phyloP scores from a whole-genome alignment of 2,329 filamentous ascomycete species.

The Fusarium cicatricum region DNA sequence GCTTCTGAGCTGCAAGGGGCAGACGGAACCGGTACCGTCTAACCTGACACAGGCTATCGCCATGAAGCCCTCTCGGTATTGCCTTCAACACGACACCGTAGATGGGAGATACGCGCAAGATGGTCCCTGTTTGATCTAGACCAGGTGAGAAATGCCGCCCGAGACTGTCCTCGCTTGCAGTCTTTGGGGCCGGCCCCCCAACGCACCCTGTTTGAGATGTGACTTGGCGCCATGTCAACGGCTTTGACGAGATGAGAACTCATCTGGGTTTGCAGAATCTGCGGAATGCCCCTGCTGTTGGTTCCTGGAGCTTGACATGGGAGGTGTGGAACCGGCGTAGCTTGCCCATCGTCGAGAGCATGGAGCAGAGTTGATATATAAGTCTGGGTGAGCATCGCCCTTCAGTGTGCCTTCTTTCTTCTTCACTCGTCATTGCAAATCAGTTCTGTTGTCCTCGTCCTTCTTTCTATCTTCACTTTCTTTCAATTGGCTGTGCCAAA shows the following conservation, averaged over 20 bases:
- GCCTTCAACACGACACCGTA: background rate
- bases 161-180: background rate
- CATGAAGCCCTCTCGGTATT: background rate
- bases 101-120: constrained; percentile 8
- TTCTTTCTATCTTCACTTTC: constrained; percentile 37
- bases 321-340: constrained; percentile 5
- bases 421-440: constrained; percentile 39
- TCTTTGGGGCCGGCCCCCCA: constrained; percentile 6
- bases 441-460: constrained; percentile 28
- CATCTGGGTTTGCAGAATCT: constrained; percentile 13
- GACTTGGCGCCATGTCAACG: constrained; percentile 17
- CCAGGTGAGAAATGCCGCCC: constrained; percentile 13
- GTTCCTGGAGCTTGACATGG: constrained; percentile 10
- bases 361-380: constrained; percentile 33
- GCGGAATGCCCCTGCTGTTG: constrained; percentile 9
- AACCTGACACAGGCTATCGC: background rate
- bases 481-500: constrained; percentile 44
- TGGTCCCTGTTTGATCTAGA: constrained; percentile 25
- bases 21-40: background rate
- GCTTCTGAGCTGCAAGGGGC: constrained; percentile 7
- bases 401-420: constrained; percentile 7
- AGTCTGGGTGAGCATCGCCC: constrained; percentile 14
- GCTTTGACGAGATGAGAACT: constrained; percentile 15
- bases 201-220: constrained; percentile 25
- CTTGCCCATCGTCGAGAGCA: background rate